phyloP scores from a whole-genome alignment of 1,139 yeast genomes.

The Wickerhamiella pararugosa region DNA sequence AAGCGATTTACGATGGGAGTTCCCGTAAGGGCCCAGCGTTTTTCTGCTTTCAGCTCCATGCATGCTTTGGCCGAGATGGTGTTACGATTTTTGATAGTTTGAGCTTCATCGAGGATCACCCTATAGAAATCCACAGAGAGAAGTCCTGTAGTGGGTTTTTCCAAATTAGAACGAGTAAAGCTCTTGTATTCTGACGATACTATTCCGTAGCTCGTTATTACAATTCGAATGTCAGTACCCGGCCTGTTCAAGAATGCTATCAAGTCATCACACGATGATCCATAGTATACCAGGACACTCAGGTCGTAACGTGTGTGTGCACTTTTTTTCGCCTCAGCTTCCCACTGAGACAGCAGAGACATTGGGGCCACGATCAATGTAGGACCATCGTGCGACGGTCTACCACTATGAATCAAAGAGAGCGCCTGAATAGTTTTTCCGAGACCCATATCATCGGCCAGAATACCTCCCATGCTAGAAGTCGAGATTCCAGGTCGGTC shows the following conservation, averaged over 20 bases:
- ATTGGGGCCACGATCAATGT: conserved; percentile 81
- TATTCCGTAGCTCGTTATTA: conserved; percentile 82
- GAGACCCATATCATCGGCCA: conserved; percentile 97
- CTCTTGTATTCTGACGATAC: conserved; percentile 54
- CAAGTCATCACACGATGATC: conserved; percentile 25
- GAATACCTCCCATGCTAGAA: conserved; percentile 64
- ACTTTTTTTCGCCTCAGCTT: conserved; percentile 35
- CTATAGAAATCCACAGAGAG: conserved; percentile 66
- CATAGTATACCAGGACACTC: conserved; percentile 46
- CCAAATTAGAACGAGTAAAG: conserved; percentile 9
- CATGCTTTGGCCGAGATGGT: conserved; percentile 76
- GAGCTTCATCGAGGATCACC: conserved; percentile 83
- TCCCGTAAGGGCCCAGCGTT: conserved; percentile 85
- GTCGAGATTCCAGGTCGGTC: conserved; percentile 41
- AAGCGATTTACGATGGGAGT: conserved; percentile 84
- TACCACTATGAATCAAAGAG: conserved; percentile 44
- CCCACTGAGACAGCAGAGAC: conserved; percentile 87
- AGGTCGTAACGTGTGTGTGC: conserved; percentile 6
- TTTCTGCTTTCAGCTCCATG: conserved; percentile 43
- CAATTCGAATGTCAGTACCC: conserved; percentile 41
- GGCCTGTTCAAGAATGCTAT: conserved; percentile 19
- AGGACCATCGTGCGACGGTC: conserved; percentile 9
- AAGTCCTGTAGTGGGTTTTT: conserved; percentile 23
- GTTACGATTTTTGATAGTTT: conserved; percentile 65
- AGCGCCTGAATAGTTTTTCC: conserved; percentile 84